phyloP scores from a whole-genome alignment of 2,329 filamentous ascomycete genomes.

The Leptographium flavum region DNA sequence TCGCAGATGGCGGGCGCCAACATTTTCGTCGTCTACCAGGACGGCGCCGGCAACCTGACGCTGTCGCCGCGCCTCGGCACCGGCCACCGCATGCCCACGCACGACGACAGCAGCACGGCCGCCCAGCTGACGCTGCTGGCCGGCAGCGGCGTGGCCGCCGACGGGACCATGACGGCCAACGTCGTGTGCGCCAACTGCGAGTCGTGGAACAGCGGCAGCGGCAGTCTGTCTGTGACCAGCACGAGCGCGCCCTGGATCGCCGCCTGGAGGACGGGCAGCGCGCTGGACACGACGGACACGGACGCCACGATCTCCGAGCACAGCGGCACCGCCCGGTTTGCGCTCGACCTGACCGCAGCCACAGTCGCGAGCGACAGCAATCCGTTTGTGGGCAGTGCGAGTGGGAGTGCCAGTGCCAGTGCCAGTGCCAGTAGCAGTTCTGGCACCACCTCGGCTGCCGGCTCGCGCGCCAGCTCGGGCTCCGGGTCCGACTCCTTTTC shows the following conservation, averaged over 20 bases:
- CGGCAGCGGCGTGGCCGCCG: conserved; percentile 42
- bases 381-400: conserved; percentile 27
- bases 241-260: conserved; percentile 33
- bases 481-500: not conserved
- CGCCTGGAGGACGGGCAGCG: conserved; percentile 34
- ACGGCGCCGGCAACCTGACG: conserved; percentile 45
- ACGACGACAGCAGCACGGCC: conserved; percentile 24
- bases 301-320: conserved; percentile 30
- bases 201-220: conserved; percentile 28
- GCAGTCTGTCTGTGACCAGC: conserved; percentile 25
- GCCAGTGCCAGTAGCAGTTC: conserved; percentile 1
- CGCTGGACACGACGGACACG: conserved; percentile 28
- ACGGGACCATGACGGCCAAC: conserved; percentile 43
- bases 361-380: conserved; percentile 33
- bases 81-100: conserved; percentile 31
- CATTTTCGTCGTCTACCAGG: conserved; percentile 49
- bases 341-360: conserved; percentile 33
- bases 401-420: conserved; percentile 4
- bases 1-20: conserved; percentile 37
- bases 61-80: conserved; percentile 39
- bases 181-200: conserved; percentile 39
- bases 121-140: conserved; percentile 37
- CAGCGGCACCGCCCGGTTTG: conserved; percentile 27
- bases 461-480: conserved; percentile 2
- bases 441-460: conserved; percentile 4